Conservation (phyloP, 768 basidiomycete genomes). For the Termitomyces sp. region DNA sequence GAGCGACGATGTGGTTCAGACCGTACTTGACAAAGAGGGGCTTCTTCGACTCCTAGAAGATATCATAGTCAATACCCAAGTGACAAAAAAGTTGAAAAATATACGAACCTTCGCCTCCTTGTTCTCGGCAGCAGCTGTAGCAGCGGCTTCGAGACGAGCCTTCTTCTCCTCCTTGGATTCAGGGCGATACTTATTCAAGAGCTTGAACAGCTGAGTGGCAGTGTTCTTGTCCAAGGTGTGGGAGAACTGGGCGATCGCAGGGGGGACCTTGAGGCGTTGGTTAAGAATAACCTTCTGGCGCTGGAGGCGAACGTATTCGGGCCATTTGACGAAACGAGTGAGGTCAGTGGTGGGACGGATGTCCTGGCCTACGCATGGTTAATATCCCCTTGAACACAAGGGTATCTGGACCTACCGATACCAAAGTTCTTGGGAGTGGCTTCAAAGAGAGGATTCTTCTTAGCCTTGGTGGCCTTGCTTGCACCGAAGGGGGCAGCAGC, state of each 20-base stretch:
- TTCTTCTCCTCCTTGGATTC: slow-evolving; percentile 98
- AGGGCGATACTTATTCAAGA: slow-evolving; percentile 95
- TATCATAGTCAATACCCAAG: background rate
- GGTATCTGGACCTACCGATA: slow-evolving; percentile 60
- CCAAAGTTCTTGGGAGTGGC: slow-evolving; percentile 87
- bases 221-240: slow-evolving; percentile 99
- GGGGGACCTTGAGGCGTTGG: slow-evolving; percentile 97
- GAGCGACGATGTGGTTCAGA: slow-evolving; percentile 93
- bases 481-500: slow-evolving; percentile 81
- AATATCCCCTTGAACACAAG: background rate
- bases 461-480: slow-evolving; percentile 65
- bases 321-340: slow-evolving; percentile 99
- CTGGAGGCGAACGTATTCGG: slow-evolving; percentile 96
- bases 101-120: slow-evolving; percentile 43
- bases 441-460: slow-evolving; percentile 98
- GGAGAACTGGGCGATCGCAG: slow-evolving; percentile 97
- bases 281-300: slow-evolving; percentile 97
- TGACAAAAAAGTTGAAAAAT: background rate
- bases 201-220: slow-evolving; percentile 95
- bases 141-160: slow-evolving; percentile 76
- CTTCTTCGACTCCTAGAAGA: slow-evolving; percentile 77
- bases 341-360: slow-evolving; percentile 86
- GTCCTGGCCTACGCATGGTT: slow-evolving; percentile 68
- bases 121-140: slow-evolving; percentile 75
- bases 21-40: slow-evolving; percentile 95